These are phyloP conservation scores for Dichotomopilus funicola DNA, from an alignment of 2,329 filamentous ascomycete species.

Conservation along the genomic window DNA sequence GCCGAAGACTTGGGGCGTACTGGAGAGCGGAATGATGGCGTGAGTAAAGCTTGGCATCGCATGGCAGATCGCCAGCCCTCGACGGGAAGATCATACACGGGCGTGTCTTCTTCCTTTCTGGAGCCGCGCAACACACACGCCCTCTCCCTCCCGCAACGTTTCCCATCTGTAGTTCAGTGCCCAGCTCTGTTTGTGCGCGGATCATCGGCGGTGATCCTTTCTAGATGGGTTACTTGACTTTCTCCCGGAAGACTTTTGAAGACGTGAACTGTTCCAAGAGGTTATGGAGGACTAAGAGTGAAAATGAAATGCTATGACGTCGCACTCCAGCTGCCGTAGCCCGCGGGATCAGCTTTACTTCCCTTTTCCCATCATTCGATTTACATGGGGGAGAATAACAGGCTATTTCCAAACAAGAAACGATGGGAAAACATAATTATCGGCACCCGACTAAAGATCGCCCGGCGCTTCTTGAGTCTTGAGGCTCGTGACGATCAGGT, in stretches of 20 bases:
- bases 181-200: background rate
- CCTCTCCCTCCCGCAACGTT: background rate
- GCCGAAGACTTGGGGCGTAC: no score
- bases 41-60: background rate
- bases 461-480: slow-evolving; percentile 9
- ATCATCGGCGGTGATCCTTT: slow-evolving; percentile 1
- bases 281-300: no score
- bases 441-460: slow-evolving; percentile 12
- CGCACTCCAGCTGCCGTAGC: background rate
- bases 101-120: background rate
- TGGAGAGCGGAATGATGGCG: slow-evolving; percentile 3
- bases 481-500: slow-evolving; percentile 45
- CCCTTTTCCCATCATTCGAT: background rate
- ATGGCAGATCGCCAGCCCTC: slow-evolving; percentile 4
- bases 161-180: background rate
- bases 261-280: background rate
- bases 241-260: background rate
- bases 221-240: background rate
- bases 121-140: background rate
- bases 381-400: no score
- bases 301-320: background rate
- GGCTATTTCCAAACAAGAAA: no score
- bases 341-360: slow-evolving; percentile 1
- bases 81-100: slow-evolving; percentile 15
- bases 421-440: background rate